phyloP scores from a whole-genome alignment of 2,329 filamentous ascomycete genomes.

The Trichoderma endophyticum region DNA sequence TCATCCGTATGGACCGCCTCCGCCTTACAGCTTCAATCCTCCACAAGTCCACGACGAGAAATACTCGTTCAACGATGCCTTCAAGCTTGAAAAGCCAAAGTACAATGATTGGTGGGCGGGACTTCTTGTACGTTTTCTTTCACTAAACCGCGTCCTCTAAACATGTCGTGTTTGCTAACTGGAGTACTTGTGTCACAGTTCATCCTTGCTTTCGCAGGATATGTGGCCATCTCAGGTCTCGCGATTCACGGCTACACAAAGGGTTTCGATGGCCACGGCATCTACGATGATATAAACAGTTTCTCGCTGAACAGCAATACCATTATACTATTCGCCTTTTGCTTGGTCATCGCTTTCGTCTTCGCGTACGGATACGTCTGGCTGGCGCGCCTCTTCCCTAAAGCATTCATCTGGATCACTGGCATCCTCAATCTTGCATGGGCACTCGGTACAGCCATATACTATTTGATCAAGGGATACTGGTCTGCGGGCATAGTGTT shows the following conservation, averaged over 20 bases:
- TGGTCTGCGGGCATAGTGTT: conserved; percentile 87
- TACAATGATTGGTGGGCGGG: conserved; percentile 91
- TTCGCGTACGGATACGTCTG: conserved; percentile 76
- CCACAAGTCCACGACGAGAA: conserved; percentile 44
- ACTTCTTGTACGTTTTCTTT: conserved; percentile 55
- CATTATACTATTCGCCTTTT: conserved; percentile 78
- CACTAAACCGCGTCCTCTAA: not conserved
- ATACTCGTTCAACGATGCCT: conserved; percentile 71
- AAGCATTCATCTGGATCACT: conserved; percentile 89
- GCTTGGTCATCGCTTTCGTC: conserved; percentile 68
- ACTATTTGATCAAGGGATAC: conserved; percentile 74
- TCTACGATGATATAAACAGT: conserved; percentile 65
- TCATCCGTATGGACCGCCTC: conserved; percentile 29
- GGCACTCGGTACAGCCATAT: conserved; percentile 80
- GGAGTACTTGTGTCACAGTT: conserved; percentile 47
- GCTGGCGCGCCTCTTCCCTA: conserved; percentile 73
- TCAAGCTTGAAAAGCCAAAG: conserved; percentile 79
- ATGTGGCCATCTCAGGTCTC: conserved; percentile 71
- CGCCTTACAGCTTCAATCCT: conserved; percentile 36
- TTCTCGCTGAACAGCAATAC: conserved; percentile 78
- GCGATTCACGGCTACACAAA: conserved; percentile 70
- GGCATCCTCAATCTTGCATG: conserved; percentile 84
- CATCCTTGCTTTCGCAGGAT: conserved; percentile 68
- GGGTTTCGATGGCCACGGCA: conserved; percentile 63
- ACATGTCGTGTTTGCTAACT: not conserved